Base-by-base conservation (phyloP, 2,329 filamentous ascomycete genomes). In the Delphinella strobiligena region DNA sequence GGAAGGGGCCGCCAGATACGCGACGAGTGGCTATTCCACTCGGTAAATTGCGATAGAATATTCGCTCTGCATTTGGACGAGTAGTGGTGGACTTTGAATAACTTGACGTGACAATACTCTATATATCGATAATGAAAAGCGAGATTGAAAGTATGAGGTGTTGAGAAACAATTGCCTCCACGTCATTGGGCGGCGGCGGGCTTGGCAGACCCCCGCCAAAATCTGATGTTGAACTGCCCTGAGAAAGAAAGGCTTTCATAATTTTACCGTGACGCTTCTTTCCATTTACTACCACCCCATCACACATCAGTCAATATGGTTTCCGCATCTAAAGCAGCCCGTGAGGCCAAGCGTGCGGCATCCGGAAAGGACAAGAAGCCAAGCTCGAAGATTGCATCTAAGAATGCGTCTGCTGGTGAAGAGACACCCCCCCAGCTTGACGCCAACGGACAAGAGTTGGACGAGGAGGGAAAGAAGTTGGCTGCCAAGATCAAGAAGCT, bases 401-500 rank as follows among this genome's bases (percentile, higher is more conserved):
- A 84, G 66, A 70, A 71, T 45, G 72, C 70, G 42, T 77, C 74
- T 43, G 75, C 80, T 54, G 82, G 80, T 54, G 81, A 89, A 51
- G 80, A 81, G 47, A 63, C 60, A 32, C 66, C 70, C 19, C 66
- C 72, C 42, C 60, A 78, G 52, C 65, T 80, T 48, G 80, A 87
- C 54, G 76, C 62, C 47, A 66, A 80, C 55, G 77, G 75, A 56
- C 62, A 68, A 41, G 53, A 61, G 40, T 47, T 69, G n/a, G 64
- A 67, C 45, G 80, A 82, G 39, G 72, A 74, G 52, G 75, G 80
- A 48, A 81, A 80, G 44, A 85, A 79, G 50, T 71, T 77, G 44
- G 74, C 71, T 52, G 75, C 79, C 52, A 85, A 89, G 69, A 80
- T 95, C 49, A 82, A 87, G 69, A 87, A 87, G 61, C 74, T 98